phyloP scores from a whole-genome alignment of 116 monocot species.

The Zostera marina region DNA sequence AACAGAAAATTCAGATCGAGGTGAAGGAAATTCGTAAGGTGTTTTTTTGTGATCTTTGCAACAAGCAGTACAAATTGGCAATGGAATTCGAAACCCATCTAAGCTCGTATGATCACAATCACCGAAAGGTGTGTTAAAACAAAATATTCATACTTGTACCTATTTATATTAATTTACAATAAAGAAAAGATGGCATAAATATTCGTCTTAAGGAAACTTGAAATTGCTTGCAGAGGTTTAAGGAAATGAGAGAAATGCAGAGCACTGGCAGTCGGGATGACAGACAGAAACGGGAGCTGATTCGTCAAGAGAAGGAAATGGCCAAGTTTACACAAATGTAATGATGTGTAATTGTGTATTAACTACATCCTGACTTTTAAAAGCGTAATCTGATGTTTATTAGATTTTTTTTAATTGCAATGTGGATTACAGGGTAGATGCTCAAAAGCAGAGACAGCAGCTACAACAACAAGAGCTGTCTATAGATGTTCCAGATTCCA shows the following conservation, averaged over 20 bases:
- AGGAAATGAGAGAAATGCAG: conserved; percentile 99
- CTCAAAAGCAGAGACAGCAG: conserved; percentile 31
- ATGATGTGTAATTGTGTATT: neutral
- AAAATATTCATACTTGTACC: neutral
- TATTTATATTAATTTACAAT: neutral
- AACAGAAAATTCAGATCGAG: conserved; percentile 89
- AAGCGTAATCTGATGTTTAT: too few relatives aligned
- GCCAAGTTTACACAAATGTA: conserved; percentile 98
- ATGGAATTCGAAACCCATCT: conserved; percentile 94
- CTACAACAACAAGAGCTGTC: conserved; percentile 36
- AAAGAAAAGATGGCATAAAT: neutral
- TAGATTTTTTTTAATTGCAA: too few relatives aligned
- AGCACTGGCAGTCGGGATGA: conserved; percentile 87
- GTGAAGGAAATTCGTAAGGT: conserved; percentile 97
- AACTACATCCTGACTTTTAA: neutral
- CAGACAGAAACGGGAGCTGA: conserved; percentile 76
- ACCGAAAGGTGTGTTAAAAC: conserved; percentile 49
- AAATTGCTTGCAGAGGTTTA: conserved; percentile 51
- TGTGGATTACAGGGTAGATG: conserved; percentile 45
- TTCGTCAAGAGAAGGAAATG: conserved; percentile 96
- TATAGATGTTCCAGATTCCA: conserved; percentile 16
- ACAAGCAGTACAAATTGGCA: conserved; percentile 97
- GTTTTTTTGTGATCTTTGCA: conserved; percentile 93
- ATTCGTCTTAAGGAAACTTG: neutral
- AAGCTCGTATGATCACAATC: conserved; percentile 99